Percentiles rank a stretch among this genome's conserved stretches.
Conservation (phyloP, 2,329 filamentous ascomycete genomes). For the Exophiala sideris region DNA sequence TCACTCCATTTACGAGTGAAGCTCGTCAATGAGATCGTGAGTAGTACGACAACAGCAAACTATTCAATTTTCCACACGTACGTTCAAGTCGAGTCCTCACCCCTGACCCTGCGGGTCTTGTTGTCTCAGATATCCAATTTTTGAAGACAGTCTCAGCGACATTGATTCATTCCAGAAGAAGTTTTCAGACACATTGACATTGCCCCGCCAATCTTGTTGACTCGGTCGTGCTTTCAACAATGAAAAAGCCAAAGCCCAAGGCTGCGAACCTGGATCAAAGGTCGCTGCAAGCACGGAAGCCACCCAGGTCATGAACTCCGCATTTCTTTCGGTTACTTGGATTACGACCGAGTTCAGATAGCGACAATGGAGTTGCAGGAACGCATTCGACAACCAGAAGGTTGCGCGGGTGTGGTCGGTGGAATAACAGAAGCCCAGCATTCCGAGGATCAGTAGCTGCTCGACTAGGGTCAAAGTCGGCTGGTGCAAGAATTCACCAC, state of each 20-base stretch:
- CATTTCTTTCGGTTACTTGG: conserved; percentile 11
- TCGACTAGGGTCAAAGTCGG: conserved; percentile 6
- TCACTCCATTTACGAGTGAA: no score
- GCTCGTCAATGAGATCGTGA: no score
- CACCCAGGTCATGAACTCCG: conserved; percentile 13
- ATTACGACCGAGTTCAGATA: conserved; percentile 5
- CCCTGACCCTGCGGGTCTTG: conserved; percentile 4
- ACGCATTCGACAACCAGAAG: conserved; percentile 15
- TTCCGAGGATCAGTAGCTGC: conserved; percentile 10
- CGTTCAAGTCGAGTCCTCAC: neutral
- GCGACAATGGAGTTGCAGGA: conserved; percentile 12
- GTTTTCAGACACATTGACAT: conserved; percentile 9
- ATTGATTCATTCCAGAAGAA: conserved; percentile 18
- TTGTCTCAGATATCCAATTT: conserved; percentile 7
- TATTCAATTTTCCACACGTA: no score
- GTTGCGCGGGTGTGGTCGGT: conserved; percentile 13
- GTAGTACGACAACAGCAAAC: no score
- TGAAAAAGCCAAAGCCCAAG: conserved; percentile 5
- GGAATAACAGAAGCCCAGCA: conserved; percentile 16
- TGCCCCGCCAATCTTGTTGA: conserved; percentile 12
- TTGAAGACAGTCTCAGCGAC: conserved; percentile 14
- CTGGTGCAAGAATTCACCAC: conserved; percentile 16
- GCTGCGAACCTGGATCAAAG: conserved; percentile 5
- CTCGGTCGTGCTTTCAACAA: conserved; percentile 9
- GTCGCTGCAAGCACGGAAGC: conserved; percentile 10